Evolutionary conservation across 257 asterid genomes (phyloP).

Genomic region (Solanum phureja): DNA sequence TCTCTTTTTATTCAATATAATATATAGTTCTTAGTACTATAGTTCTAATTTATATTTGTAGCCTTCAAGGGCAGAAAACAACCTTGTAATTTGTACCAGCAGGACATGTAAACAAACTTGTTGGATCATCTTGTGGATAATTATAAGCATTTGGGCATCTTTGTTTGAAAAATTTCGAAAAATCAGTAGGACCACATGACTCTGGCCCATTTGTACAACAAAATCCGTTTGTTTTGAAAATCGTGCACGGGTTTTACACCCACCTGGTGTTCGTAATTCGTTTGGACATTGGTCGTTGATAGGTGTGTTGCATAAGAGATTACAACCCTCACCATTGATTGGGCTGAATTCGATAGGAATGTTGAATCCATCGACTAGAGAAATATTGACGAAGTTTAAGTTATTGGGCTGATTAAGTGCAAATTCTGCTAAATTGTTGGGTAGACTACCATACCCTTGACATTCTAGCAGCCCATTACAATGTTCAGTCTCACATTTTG

Average conservation of each 20-base stretch:
- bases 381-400: constrained; percentile 12
- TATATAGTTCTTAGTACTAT: no score
- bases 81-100: constrained; percentile 38
- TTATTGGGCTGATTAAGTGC: constrained; percentile 12
- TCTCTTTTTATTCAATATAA: no score
- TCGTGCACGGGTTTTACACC: constrained; percentile 36
- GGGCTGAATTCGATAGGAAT: constrained; percentile 14
- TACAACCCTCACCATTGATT: background rate
- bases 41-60: no score
- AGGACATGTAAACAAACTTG: constrained; percentile 39
- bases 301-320: constrained; percentile 22
- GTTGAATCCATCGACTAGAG: constrained; percentile 17
- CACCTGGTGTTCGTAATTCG: constrained; percentile 22
- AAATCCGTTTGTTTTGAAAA: constrained; percentile 2
- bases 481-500: constrained; percentile 12
- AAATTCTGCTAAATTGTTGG: constrained; percentile 16
- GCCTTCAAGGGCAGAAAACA: constrained; percentile 32
- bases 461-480: constrained; percentile 5
- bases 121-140: constrained; percentile 42
- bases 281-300: constrained; percentile 29
- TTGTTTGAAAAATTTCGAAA: constrained; percentile 1
- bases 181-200: constrained; percentile 20
- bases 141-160: constrained; percentile 44
- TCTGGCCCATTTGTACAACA: constrained; percentile 44
- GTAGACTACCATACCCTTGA: constrained; percentile 9